Percentiles rank a stretch among this genome's conserved stretches.
phyloP scores from a whole-genome alignment of 176 grass and related monocot genomes.

The Puya raimondii region DNA sequence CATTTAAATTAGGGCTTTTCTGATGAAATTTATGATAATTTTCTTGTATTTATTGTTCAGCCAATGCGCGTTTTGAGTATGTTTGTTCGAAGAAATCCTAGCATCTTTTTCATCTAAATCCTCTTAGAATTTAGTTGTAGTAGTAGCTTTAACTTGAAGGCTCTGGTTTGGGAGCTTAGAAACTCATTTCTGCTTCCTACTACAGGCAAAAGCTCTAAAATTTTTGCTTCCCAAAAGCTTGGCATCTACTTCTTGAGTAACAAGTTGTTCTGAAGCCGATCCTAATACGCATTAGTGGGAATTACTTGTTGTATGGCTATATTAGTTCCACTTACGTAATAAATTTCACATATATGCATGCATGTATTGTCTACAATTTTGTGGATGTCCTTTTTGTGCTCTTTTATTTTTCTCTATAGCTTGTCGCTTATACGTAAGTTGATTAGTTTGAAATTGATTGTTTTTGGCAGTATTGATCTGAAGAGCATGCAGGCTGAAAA shows the following conservation, averaged over 20 bases:
- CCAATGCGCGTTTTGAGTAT: no score
- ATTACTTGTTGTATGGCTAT: neutral
- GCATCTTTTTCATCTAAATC: no score
- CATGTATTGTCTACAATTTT: neutral
- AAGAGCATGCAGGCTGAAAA: constrained; percentile 81
- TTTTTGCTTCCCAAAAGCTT: no score
- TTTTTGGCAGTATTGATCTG: constrained; percentile 72
- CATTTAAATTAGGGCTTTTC: neutral
- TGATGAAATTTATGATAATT: neutral
- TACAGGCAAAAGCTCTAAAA: no score
- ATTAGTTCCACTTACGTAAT: neutral
- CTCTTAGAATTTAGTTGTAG: no score
- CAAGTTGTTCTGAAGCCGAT: neutral
- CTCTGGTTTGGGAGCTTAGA: no score
- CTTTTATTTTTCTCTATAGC: constrained; percentile 6
- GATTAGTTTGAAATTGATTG: neutral
- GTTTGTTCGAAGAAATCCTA: no score
- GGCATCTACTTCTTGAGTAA: no score
- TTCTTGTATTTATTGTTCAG: neutral
- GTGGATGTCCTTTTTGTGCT: neutral
- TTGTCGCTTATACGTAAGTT: neutral
- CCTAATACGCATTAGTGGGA: neutral
- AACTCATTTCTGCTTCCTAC: no score
- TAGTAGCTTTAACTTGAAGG: no score
- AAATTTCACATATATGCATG: neutral